Percentiles rank a stretch among this genome's conserved stretches.
phyloP scores from a whole-genome alignment of 202 grass and related monocot species.

The Musa balbisiana region DNA sequence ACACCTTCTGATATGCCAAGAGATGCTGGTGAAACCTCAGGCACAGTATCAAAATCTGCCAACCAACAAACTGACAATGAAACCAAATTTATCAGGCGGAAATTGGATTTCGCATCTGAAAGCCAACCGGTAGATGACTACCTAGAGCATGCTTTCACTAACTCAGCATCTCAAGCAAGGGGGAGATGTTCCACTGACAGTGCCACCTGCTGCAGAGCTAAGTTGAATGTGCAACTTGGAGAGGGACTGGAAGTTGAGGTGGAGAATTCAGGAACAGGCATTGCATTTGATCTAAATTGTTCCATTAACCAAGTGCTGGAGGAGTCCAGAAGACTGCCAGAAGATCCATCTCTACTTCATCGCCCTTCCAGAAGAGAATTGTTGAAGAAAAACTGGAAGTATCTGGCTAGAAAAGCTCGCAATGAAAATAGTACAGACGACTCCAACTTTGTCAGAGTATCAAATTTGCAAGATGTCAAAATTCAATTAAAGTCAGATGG shows the following conservation, averaged over 20 bases:
- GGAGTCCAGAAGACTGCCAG: constrained; percentile 32
- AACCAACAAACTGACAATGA: constrained; percentile 5
- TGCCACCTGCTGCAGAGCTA: constrained; percentile 25
- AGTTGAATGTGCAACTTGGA: constrained; percentile 17
- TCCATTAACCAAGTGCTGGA: constrained; percentile 29
- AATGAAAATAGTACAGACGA: constrained; percentile 15
- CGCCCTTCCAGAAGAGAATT: constrained; percentile 17
- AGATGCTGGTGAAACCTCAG: constrained; percentile 12
- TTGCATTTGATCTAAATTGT: constrained; percentile 31
- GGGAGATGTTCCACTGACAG: neutral
- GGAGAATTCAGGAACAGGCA: constrained; percentile 33
- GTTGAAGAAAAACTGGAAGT: constrained; percentile 7
- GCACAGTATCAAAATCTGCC: constrained; percentile 12
- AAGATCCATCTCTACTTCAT: constrained; percentile 14
- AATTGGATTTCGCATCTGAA: constrained; percentile 31
- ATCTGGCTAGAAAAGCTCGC: constrained; percentile 27
- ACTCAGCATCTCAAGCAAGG: neutral
- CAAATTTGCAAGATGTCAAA: neutral
- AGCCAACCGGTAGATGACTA: constrained; percentile 22
- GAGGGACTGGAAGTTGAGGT: constrained; percentile 23
- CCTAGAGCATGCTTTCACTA: neutral
- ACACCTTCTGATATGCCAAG: constrained; percentile 12
- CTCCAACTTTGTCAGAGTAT: neutral
- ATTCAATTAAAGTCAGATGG: neutral
- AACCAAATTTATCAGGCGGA: constrained; percentile 35